phyloP scores from a whole-genome alignment of 306 rosid genomes.

The Cicer bijugum region DNA sequence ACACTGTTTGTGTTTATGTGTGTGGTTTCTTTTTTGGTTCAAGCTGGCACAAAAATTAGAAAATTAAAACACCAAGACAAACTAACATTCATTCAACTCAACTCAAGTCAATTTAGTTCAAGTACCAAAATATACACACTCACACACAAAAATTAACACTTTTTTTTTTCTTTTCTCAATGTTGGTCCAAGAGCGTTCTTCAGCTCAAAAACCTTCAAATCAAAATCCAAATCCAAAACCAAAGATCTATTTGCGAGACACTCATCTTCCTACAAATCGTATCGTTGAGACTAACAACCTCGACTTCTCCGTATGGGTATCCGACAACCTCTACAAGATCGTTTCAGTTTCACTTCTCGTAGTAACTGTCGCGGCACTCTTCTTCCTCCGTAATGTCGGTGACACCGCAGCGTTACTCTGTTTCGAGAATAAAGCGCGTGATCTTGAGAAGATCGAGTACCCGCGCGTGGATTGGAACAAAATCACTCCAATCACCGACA shows the following conservation, averaged over 20 bases:
- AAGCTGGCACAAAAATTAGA: background rate
- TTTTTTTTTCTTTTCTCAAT: conserved; percentile 39
- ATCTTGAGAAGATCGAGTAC: conserved; percentile 71
- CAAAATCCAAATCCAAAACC: conserved; percentile 55
- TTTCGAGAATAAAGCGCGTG: conserved; percentile 68
- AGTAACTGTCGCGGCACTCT: conserved; percentile 71
- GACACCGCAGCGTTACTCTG: conserved; percentile 86
- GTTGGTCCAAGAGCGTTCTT: conserved; percentile 86
- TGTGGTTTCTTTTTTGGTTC: conserved; percentile 34
- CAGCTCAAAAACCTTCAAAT: conserved; percentile 59
- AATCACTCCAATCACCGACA: conserved; percentile 60
- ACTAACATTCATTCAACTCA: conserved; percentile 40
- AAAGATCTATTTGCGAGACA: conserved; percentile 57
- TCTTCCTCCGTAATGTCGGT: conserved; percentile 85
- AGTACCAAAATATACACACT: background rate
- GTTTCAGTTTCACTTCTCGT: conserved; percentile 55
- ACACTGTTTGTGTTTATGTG: background rate
- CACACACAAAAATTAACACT: background rate
- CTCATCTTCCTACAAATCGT: conserved; percentile 55
- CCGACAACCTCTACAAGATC: conserved; percentile 71
- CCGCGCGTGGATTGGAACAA: conserved; percentile 70
- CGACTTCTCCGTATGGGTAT: conserved; percentile 81
- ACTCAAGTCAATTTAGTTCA: conserved; percentile 45
- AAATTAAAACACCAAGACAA: background rate
- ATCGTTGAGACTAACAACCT: conserved; percentile 62